Percentiles rank a stretch among this genome's conserved stretches.
These are phyloP conservation scores for Colletotrichum liaoningense DNA, from an alignment of 2,329 filamentous ascomycete genomes.

Conservation along the genomic window DNA sequence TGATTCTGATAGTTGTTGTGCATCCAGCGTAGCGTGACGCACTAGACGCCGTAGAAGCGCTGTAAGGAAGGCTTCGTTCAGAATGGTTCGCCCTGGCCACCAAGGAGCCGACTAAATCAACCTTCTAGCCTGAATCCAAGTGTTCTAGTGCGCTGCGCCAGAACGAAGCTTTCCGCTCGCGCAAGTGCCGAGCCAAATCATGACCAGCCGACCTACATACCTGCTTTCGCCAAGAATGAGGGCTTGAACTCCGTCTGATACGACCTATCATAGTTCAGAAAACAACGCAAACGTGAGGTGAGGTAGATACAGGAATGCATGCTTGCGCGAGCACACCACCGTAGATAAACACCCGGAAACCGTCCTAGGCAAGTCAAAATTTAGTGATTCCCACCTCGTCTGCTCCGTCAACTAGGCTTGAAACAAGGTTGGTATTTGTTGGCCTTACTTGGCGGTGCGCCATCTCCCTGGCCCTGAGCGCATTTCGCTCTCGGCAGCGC, in stretches of 20 bases:
- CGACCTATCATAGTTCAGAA: not conserved
- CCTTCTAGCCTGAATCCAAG: constrained; percentile 8
- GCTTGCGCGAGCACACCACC: not conserved
- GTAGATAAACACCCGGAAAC: not conserved
- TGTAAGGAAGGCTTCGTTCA: not conserved
- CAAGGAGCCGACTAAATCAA: not conserved
- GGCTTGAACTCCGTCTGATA: constrained; percentile 13
- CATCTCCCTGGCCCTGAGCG: constrained; percentile 21
- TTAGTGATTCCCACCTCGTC: not conserved
- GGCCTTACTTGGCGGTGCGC: constrained; percentile 25
- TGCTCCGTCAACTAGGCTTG: constrained; percentile 13
- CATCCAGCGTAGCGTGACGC: not conserved
- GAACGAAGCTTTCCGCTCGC: constrained; percentile 23
- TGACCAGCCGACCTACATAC: not conserved
- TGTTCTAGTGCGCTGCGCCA: constrained; percentile 23
- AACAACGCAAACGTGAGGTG: not conserved
- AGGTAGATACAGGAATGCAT: not conserved
- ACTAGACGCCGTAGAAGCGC: not conserved
- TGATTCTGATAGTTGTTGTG: not conserved
- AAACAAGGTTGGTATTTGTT: constrained; percentile 19
- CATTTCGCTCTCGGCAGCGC: constrained; percentile 14
- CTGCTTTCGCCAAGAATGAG: constrained; percentile 16
- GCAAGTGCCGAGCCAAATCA: constrained; percentile 17
- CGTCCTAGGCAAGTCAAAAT: not conserved
- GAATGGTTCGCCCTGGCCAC: not conserved